These are phyloP conservation scores for Breviolum minutum DNA, from an alignment of 73 alveolate species.

Conservation along the genomic window DNA sequence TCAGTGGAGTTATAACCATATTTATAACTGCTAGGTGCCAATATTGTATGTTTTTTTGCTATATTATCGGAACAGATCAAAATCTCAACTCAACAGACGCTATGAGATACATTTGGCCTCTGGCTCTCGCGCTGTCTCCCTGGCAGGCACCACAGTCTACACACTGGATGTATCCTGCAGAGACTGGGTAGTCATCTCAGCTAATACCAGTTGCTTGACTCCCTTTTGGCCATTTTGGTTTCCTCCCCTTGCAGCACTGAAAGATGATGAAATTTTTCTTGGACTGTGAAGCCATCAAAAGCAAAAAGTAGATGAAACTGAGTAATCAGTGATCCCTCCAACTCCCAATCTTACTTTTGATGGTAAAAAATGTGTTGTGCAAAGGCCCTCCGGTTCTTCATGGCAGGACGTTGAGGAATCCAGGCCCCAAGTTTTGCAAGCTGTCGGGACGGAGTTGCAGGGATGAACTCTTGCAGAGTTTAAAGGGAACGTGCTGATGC, in stretches of 20 bases:
- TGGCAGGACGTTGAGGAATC: slow-evolving; percentile 61
- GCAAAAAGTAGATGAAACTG: neutral
- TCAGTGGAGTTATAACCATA: too few relatives aligned
- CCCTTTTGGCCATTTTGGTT: neutral
- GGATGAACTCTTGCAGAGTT: neutral
- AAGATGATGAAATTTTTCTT: too few relatives aligned
- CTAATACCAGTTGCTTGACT: neutral
- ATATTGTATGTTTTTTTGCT: too few relatives aligned
- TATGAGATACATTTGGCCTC: too few relatives aligned
- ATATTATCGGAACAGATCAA: too few relatives aligned
- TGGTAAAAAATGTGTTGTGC: neutral
- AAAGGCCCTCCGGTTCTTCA: slow-evolving; percentile 36
- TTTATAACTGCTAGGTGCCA: too few relatives aligned
- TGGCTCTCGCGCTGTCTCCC: too few relatives aligned
- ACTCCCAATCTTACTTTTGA: neutral
- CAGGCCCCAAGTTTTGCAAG: neutral
- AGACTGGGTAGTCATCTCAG: slow-evolving; percentile 42
- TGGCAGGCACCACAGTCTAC: slow-evolving; percentile 73
- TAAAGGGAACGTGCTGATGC: neutral
- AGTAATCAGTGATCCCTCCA: neutral
- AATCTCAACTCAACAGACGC: too few relatives aligned
- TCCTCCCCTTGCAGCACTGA: neutral
- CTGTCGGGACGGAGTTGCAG: neutral
- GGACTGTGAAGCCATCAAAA: neutral
- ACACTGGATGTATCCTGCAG: slow-evolving; percentile 65